Base-by-base conservation (phyloP, 176 grass and related monocot species). In the Oryza nivara region DNA sequence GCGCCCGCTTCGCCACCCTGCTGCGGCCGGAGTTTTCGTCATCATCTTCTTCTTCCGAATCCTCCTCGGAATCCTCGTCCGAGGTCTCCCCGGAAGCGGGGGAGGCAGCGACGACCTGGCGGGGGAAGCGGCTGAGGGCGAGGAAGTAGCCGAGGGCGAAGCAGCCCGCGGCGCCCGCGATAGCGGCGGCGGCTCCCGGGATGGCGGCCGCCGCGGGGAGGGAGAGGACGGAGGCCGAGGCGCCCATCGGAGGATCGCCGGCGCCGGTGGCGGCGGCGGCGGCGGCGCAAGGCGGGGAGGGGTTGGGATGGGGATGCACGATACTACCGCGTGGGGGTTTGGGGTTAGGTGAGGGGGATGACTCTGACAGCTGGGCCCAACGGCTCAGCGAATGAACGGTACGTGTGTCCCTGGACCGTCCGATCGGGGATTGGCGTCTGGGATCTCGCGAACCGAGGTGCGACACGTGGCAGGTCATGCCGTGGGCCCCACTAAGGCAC, bases 71-170 rank as follows among this genome's bases (percentile, higher is more conserved):
- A 32, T 84, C 89, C 0, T 84, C 85, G 6, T 87, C 80, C 26
- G 87, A 89, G 23, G 43, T 4, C 0, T 22, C 77, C 14, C 78
- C 49, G 0, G 83, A 8, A 17, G 40, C 60, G 32, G 34, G 34
- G 34, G 68, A 19, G 40, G 15, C 68, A 5, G 82, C 20, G 64
- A 49, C 20, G 64, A 49, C 47, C 43, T 40, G 77, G 78, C 58
- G 38, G 16, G 86, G 84, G 65, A 73, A 74, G 51, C 85, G 84
- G 70, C 73, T 36, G 56, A 86, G 80, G 12, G 91, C 93, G 70
- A 95, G 70, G 67, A 95, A 46, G 79, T 94, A 98, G 47, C 96
- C 96, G 7, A 98, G 70, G 38, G 96, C 93, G 78, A 95, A 98
- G 82, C 89, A 98, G 28, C 91, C 96, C 19, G 89, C 93, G 56